Evolutionary conservation across 108 stramenopile species (phyloP), one percentile per base, ranked within the genome.

Genomic region (Phaeodactylum tricornutum): DNA sequence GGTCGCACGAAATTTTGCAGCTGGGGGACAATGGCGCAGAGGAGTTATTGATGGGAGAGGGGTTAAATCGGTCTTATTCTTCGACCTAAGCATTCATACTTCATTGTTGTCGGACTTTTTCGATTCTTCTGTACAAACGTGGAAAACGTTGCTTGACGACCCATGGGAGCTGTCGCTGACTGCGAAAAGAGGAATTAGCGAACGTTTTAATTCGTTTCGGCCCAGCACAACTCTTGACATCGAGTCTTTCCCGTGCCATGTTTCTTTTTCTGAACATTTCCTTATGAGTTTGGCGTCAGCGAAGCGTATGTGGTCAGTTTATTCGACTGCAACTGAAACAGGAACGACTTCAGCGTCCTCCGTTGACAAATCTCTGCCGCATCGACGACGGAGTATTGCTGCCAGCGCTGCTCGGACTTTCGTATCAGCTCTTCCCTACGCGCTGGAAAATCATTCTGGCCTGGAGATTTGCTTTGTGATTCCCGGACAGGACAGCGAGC

Each of bases 221-320:
- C 53, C 79, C 44, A 69, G 70, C 20, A 81, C 76, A 9, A 69
- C 71, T 2, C 49, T 91, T 46, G 82, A 91, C 51, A 50, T 91
- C 19, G 89, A 91, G 34, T 72, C 71, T 11, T 71, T 79, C 26
- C 75, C 77, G 8, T 91, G 84, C 44, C 54, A 62, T 30, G 39
- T 91, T 3, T 81, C 80, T 17, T 84, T 87, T 40, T 84, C 84
- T 29, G 84, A 91, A 47, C 81, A 84, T 41, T 91, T 91, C 48
- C 58, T 91, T 12, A 65, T 81, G 20, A 79, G 72, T 21, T 66
- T 91, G 40, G 77, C 74, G 22, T 74, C 77, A 47, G 80, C 84
- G 6, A 72, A 62, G 38, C 52, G 72, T 8, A 87, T 84, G 82
- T 91, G 89, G 84, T 69, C 72, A 5, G 75, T 81, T 11, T 87